These are phyloP conservation scores for Pezicula radicicola DNA, from an alignment of 2,329 filamentous ascomycete species.

Conservation along the genomic window DNA sequence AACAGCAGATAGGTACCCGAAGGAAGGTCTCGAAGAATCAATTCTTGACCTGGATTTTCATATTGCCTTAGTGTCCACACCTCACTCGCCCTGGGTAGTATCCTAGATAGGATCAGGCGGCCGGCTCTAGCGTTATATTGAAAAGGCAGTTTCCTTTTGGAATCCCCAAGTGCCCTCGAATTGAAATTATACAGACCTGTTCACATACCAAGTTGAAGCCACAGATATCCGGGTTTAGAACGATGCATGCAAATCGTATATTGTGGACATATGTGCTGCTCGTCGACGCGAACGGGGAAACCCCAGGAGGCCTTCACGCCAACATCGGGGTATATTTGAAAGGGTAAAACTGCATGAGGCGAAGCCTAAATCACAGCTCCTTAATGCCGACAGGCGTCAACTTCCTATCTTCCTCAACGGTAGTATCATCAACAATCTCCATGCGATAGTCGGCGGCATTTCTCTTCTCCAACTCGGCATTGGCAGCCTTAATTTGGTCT, in stretches of 20 bases:
- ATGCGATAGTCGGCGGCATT: not conserved
- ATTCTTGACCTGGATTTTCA: slow-evolving; percentile 33
- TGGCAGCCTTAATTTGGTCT: slow-evolving; percentile 5
- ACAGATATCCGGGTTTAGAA: too few relatives aligned
- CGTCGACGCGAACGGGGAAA: too few relatives aligned
- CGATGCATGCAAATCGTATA: too few relatives aligned
- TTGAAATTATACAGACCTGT: not conserved
- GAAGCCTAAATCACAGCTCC: too few relatives aligned
- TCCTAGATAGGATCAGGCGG: slow-evolving; percentile 46
- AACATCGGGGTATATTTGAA: too few relatives aligned
- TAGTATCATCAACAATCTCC: not conserved
- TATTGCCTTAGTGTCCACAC: slow-evolving; percentile 59
- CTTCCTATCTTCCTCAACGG: too few relatives aligned
- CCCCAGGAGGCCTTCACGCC: too few relatives aligned
- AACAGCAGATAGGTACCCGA: slow-evolving; percentile 19
- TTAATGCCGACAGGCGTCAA: too few relatives aligned
- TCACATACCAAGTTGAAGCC: not conserved
- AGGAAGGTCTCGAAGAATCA: slow-evolving; percentile 33
- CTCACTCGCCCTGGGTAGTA: slow-evolving; percentile 26
- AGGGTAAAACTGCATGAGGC: too few relatives aligned
- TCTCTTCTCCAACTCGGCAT: slow-evolving; percentile 3
- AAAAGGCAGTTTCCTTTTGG: slow-evolving; percentile 21
- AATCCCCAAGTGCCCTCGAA: not conserved
- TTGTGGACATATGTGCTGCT: too few relatives aligned
- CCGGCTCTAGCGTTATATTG: slow-evolving; percentile 50